A percentile compares a stretch with the other conserved stretches of the same genome.
phyloP scores from a whole-genome alignment of 192 early-diverging fungal species.

The Coemansia sp. region DNA sequence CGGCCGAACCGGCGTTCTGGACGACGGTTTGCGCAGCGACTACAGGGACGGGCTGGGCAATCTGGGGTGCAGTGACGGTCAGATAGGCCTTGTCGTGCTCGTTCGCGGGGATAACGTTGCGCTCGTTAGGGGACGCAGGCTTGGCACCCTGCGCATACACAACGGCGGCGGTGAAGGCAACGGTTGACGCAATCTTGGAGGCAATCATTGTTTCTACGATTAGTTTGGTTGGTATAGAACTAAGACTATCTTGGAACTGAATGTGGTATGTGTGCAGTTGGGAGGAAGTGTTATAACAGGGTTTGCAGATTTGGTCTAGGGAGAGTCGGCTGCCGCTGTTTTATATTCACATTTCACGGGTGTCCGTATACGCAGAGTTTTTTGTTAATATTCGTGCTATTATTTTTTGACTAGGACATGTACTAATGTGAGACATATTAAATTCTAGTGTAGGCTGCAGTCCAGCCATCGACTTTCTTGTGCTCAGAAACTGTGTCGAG shows the following conservation, averaged over 20 bases:
- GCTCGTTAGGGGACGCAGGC: slow-evolving; percentile 7
- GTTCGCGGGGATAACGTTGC: slow-evolving; percentile 2
- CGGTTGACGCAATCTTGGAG: slow-evolving; percentile 33
- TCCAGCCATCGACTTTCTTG: neutral
- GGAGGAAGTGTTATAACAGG: neutral
- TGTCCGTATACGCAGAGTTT: too few species aligned
- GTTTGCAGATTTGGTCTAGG: neutral
- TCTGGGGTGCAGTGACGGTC: slow-evolving; percentile 43
- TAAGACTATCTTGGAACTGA: neutral
- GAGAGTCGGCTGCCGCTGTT: neutral
- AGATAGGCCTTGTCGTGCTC: slow-evolving; percentile 30
- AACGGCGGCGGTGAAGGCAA: slow-evolving; percentile 32
- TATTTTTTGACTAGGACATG: neutral
- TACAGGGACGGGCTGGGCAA: slow-evolving; percentile 27
- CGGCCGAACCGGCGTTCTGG: slow-evolving; percentile 39
- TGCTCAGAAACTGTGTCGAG: neutral
- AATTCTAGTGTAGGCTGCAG: neutral
- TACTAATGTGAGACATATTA: slow-evolving; percentile 2
- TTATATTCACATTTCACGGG: neutral
- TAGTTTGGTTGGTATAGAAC: neutral
- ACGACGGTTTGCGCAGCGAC: slow-evolving; percentile 28
- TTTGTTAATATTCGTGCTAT: neutral
- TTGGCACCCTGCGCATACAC: slow-evolving; percentile 24
- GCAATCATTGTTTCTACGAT: slow-evolving; percentile 24
- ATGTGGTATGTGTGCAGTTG: neutral